Evolutionary conservation across 1,139 yeast species (phyloP), one percentile per base, ranked within the genome.

Genomic region (Candida glucosophila): DNA sequence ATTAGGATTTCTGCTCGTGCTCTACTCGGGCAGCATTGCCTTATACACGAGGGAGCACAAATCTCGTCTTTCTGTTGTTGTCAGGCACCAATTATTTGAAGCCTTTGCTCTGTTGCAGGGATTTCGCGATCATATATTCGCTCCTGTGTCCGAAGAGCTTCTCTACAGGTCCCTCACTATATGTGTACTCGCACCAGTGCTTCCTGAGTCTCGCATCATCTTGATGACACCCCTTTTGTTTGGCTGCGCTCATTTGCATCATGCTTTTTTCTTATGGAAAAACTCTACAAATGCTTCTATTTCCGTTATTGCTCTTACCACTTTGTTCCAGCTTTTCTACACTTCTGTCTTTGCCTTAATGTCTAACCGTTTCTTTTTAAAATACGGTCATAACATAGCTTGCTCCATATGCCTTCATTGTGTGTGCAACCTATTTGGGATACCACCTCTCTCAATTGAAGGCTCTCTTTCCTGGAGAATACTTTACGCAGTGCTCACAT

Each of bases 241-340:
- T 56, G 95, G 95, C 2, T 44, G 83, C n/a, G 96, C 97, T 0
- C 99, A 90, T 52, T 32, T 81, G 12, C 95, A 90, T 47, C 97
- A 90, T 49, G 93, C 77, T 1, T 66, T 64, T 37, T 82, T 76
- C 32, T 42, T 72, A 28, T 61, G 58, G 33, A 41, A 48, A 6
- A 32, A 30, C 22, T n/a, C 5, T 6, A 30, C 49, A 36, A 15
- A 56, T 46, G n/a, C n/a, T n/a, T 30, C 58, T 0, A 5, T 52
- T 3, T 23, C 38, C 1, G 43, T 51, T n/a, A 62, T 74, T 5
- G 22, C 67, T 1, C 24, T 67, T 10, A 50, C 58, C 7, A 59
- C 73, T 2, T 19, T 52, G 0, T 65, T 79, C 34, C 98, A 90
- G 44, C 53, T 78, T 25, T 27, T 49, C 0, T 88, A 83, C 49